Evolutionary conservation across 73 alveolate genomes (phyloP), one percentile per base, ranked within the genome.

Genomic region (Loxodes magnus): DNA sequence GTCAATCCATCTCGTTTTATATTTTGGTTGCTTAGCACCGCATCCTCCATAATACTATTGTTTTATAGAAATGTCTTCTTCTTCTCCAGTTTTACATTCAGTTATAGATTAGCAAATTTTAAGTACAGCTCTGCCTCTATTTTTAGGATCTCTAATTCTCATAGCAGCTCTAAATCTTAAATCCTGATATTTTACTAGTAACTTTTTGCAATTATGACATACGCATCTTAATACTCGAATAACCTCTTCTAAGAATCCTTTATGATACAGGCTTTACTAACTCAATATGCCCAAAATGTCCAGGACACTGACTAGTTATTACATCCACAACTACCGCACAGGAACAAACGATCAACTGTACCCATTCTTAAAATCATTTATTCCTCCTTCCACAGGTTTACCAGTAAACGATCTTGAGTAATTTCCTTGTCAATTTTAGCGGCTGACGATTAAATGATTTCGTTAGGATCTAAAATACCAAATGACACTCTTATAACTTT

Each of bases 201-300:
- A 19, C 44, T 62, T 17, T 15, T 57, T 34, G 28, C 65, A 51
- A 9, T 17, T 28, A 31, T 9, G 37, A 20, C 65, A 51, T 28
- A 84, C 82, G 36, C 93, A 80, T 53, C 87, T 74, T 35, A 89
- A 79, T 24, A 84, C 69, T 58, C 87, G 87, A 46, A 63, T 58
- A 41, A 79, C 64, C 35, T 60, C 79, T 44, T 64, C 74, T 12
- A 89, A 49, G 73, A 74, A 75, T 19, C 98, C 98, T 5, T 74
- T 74, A 58, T 84, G 96, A 67, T 64, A 89, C 92, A 20, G 95
- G 93, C 53, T 33, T 67, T 6, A 88, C 94, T 14, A 89, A 74
- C 17, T 70, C 82, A 51, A 89, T 79, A 52, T 75, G 92, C 4
- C 98, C 98, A 48, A 89, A 84, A 74, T 89, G 98, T 17, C 98